phyloP scores from a whole-genome alignment of 148 eudicot genomes.

The Dysphania ambrosioides region DNA sequence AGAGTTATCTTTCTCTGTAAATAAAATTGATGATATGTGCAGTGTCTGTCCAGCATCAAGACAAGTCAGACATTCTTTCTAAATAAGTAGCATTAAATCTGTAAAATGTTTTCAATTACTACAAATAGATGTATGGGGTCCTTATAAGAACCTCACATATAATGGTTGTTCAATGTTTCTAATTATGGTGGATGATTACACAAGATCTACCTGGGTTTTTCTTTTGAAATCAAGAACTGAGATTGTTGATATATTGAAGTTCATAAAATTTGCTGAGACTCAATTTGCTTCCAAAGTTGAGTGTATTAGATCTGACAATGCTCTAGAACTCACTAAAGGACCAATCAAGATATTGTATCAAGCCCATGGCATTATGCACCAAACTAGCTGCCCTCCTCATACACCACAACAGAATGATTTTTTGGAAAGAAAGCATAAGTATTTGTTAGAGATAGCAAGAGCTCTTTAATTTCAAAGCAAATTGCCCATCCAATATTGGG shows the following conservation, averaged over 20 bases:
- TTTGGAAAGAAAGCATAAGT: slow-evolving; percentile 9
- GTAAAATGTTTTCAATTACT: background rate
- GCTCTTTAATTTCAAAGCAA: background rate
- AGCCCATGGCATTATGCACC: background rate
- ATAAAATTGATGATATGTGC: background rate
- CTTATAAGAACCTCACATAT: background rate
- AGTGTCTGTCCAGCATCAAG: background rate
- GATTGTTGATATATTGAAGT: background rate
- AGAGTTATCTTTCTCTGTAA: background rate
- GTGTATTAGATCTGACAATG: background rate
- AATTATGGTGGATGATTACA: too few relatives aligned
- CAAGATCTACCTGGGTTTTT: background rate
- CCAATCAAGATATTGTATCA: too few relatives aligned
- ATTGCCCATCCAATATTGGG: background rate
- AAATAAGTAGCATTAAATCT: background rate
- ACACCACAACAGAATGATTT: slow-evolving; percentile 12
- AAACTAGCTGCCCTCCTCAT: background rate
- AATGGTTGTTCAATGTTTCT: background rate
- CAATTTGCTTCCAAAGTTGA: background rate
- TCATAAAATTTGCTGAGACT: background rate
- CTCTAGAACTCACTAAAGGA: background rate
- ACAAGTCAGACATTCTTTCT: background rate
- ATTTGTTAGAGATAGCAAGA: background rate
- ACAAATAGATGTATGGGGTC: slow-evolving; percentile 2
- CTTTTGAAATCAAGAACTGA: background rate